Conservation (phyloP, 2,329 filamentous ascomycete species). For the Rhynchosporium secalis region DNA sequence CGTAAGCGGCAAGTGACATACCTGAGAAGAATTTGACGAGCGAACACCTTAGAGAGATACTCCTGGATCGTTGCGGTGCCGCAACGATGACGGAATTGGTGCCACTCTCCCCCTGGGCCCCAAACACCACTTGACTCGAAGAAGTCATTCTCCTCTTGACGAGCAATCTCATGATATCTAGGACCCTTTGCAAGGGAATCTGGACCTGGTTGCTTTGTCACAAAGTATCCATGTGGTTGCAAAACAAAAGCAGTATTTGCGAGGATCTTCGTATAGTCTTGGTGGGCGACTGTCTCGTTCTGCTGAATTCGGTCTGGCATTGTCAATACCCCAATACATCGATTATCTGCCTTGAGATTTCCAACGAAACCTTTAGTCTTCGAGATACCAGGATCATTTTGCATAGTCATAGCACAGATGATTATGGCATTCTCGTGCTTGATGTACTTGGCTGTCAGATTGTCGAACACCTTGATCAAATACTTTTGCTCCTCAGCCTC, state of each 20-base stretch:
- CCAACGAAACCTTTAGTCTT: slow-evolving; percentile 67
- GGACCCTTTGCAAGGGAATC: not conserved
- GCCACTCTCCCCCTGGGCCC: not conserved
- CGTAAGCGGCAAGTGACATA: not conserved
- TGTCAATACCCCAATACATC: slow-evolving; percentile 76
- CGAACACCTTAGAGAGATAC: slow-evolving; percentile 1
- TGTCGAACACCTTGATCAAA: slow-evolving; percentile 69
- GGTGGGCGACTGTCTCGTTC: slow-evolving; percentile 50
- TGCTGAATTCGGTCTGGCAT: slow-evolving; percentile 70
- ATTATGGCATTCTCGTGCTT: slow-evolving; percentile 69
- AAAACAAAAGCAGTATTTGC: slow-evolving; percentile 58
- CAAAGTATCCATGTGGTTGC: slow-evolving; percentile 70
- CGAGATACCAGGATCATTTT: slow-evolving; percentile 74
- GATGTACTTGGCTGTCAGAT: slow-evolving; percentile 71
- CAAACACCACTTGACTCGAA: not conserved
- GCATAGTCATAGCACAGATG: slow-evolving; percentile 76
- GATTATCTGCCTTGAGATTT: slow-evolving; percentile 53
- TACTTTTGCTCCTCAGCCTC: slow-evolving; percentile 61
- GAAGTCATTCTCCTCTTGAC: slow-evolving; percentile 4
- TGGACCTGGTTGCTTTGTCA: slow-evolving; percentile 58
- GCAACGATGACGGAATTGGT: not conserved
- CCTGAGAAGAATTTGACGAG: not conserved
- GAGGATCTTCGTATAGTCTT: slow-evolving; percentile 66
- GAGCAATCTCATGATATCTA: not conserved
- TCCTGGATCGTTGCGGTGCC: slow-evolving; percentile 3